Conservation (phyloP, 345 rosid species). For the Euclidium syriacum region DNA sequence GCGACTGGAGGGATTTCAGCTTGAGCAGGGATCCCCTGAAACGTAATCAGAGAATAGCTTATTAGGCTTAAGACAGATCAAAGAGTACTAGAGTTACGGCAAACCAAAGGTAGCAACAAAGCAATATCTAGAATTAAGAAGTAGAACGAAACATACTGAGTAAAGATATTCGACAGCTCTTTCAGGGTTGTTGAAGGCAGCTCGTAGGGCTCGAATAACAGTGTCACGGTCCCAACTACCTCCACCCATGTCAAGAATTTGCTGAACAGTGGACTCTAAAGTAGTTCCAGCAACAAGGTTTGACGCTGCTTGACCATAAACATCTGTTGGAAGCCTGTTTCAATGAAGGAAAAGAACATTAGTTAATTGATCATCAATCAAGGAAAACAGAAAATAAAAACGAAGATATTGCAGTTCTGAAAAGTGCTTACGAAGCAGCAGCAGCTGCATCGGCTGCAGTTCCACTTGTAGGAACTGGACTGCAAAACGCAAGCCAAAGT, state of each 20-base stretch:
- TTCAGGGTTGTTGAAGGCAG: conserved; percentile 93
- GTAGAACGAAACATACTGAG: conserved; percentile 47
- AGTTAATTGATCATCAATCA: background rate
- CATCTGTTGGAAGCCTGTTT: conserved; percentile 58
- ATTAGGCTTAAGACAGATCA: background rate
- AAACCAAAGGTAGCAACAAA: background rate
- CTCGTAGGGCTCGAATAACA: conserved; percentile 83
- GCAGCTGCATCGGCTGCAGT: conserved; percentile 30
- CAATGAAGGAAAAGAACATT: background rate
- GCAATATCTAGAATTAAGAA: background rate
- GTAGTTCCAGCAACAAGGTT: conserved; percentile 84
- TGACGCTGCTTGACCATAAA: conserved; percentile 87
- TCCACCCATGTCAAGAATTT: conserved; percentile 97
- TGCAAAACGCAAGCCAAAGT: conserved; percentile 10
- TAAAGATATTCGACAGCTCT: conserved; percentile 96
- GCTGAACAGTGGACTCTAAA: conserved; percentile 75
- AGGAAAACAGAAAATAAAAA: background rate
- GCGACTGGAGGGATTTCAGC: conserved; percentile 31
- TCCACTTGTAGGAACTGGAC: conserved; percentile 25
- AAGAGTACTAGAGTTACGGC: background rate
- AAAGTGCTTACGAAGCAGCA: conserved; percentile 35
- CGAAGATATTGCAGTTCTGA: conserved; percentile 4
- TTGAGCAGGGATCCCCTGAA: conserved; percentile 35
- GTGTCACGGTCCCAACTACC: conserved; percentile 93
- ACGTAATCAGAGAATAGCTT: background rate